Evolutionary conservation across 2,329 filamentous ascomycete species (phyloP).

Genomic region (Macrophomina tecta): DNA sequence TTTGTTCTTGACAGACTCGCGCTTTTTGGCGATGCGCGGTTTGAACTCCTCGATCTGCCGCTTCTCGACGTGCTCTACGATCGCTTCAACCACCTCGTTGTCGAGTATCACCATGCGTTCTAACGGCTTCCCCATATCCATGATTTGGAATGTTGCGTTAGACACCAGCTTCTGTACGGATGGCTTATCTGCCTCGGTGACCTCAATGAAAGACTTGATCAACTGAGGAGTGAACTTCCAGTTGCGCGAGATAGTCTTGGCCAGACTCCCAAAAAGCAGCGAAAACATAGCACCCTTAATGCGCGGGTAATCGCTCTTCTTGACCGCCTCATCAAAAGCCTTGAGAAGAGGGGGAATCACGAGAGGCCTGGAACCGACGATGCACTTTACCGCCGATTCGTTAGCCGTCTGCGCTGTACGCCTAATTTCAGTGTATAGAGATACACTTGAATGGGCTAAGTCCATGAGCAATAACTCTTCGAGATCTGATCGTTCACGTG

Average conservation of each 20-base stretch:
- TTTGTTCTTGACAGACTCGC: conserved; percentile 76
- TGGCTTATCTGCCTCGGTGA: conserved; percentile 87
- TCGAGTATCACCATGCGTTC: conserved; percentile 87
- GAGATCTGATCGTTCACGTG: conserved; percentile 85
- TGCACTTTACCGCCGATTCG: conserved; percentile 89
- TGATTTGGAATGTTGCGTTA: conserved; percentile 80
- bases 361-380: conserved; percentile 85
- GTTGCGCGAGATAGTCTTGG: conserved; percentile 86
- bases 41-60: conserved; percentile 63
- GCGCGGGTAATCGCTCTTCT: conserved; percentile 80
- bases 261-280: conserved; percentile 83
- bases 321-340: conserved; percentile 78
- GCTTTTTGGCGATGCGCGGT: conserved; percentile 67
- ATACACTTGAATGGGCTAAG: conserved; percentile 86
- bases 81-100: conserved; percentile 69
- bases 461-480: conserved; percentile 86
- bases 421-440: conserved; percentile 93
- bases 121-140: conserved; percentile 89
- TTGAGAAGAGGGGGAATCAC: conserved; percentile 88
- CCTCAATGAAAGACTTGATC: conserved; percentile 87
- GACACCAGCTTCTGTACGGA: conserved; percentile 90
- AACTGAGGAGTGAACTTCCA: conserved; percentile 95
- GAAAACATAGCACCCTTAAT: conserved; percentile 97
- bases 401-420: conserved; percentile 88
- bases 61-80: conserved; percentile 52